Evolutionary conservation across 2,329 filamentous ascomycete species (phyloP), one percentile per base, ranked within the genome.

Genomic region (Tolypocladium ovalisporum): DNA sequence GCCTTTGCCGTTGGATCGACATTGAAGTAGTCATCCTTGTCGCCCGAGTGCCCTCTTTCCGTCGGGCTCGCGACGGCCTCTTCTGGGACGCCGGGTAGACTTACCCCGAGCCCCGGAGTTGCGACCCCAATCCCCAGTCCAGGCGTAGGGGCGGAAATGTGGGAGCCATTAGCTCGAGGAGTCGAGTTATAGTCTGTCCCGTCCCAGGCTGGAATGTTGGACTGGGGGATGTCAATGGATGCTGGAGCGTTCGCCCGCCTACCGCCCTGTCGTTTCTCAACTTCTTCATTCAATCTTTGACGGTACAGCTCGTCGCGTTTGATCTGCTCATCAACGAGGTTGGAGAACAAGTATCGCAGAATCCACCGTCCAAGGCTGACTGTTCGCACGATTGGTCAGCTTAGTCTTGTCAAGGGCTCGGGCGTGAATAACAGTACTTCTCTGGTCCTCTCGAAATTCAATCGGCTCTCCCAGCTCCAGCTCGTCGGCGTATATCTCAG

Each of bases 331-430:
- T 96, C 89, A 56, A 99, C 88, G 47, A 97, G 78, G 57, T 88
- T 88, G 12, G 87, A 85, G 73, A 99, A 99, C 0, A 99, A 79
- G 71, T 97, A 96, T 37, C 94, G 84, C 59, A 99, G 75, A 52
- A 97, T 85, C 94, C 94, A 99, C 77, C 96, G 96, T 10, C 94
- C 94, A 52, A 97, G 84, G 67, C 96, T 97, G 71, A 97, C 89
- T 94, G 62, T 32, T n/a, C 49, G n/a, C 47, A 42, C 22, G 36
- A 22, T 19, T 32, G 34, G 61, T 71, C 61, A 72, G 67, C 54
- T 22, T 22, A 13, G 59, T 29, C 22, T 55, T 4, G 17, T 22
- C 8, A 36, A 44, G 9, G 15, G 49, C 39, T 24, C 3, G 22
- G 22, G 29, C 27, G 15, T 29, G 19, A 6, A 29, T 55, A 22